Evolutionary conservation across 1,284 basidiomycete genomes (phyloP), one percentile per base, ranked within the genome.

Genomic region (Leccinum laetum): DNA sequence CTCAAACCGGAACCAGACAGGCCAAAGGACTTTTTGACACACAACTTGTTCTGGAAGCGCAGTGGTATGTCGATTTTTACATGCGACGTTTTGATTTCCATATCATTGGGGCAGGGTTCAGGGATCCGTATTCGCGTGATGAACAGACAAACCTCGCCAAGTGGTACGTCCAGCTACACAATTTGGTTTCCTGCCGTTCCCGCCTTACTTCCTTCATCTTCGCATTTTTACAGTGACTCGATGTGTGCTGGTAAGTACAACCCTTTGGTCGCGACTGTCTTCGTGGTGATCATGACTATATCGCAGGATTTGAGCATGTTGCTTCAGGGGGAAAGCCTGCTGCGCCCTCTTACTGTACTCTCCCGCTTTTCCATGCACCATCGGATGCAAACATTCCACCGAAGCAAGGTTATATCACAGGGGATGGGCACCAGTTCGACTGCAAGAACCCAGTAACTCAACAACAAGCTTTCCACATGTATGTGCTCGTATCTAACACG

Each of bases 401-500:
- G 1, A 79, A 73, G 5, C 60, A 77, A 11, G 83, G 86, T 1
- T 83, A 89, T 70, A 72, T 86, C 24, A 88, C 87, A 10, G 74
- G 76, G 18, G 86, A 89, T 66, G 75, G 75, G 0, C 73, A 77
- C 21, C 70, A 79, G 4, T 89, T 87, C 71, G 67, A 67, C 4
- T 89, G 87, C 71, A 81, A 72, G 56, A 86, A 87, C 71, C 87
- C 87, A 2, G 74, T 75, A 4, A 72, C 79, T 5, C 67, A 81
- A 68, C 82, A 82, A 32, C 84, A 85, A 67, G 78, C 85, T 0
- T 87, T 85, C 70, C 87, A 89, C 67, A 82, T 89, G 87, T 88
- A 74, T 13, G 85, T 79, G 14, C 37, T 37, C 37, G 8, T 18
- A 49, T 61, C 14, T 0, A 60, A 29, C 5, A 14, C 2, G 14